phyloP scores from a whole-genome alignment of 352 stramenopile species.

The Pythium oligandrum region DNA sequence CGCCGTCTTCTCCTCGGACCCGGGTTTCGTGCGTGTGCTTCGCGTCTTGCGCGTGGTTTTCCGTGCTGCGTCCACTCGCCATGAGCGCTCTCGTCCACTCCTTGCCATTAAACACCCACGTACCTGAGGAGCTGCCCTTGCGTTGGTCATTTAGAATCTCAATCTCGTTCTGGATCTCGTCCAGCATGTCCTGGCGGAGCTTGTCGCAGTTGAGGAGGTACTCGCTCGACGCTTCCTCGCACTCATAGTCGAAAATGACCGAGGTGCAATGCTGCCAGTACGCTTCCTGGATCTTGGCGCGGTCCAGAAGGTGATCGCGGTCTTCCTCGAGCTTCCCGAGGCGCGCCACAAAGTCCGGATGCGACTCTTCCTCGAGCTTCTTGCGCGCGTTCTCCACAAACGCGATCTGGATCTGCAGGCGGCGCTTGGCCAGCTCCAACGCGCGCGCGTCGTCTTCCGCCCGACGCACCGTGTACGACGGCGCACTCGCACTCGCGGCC shows the following conservation, averaged over 20 bases:
- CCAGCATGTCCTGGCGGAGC: constrained; percentile 78
- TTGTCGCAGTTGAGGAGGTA: constrained; percentile 74
- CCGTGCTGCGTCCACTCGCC: constrained; percentile 25
- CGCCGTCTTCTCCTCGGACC: constrained; percentile 24
- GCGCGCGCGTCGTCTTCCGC: constrained; percentile 16
- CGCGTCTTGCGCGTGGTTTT: constrained; percentile 74
- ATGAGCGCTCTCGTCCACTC: constrained; percentile 4
- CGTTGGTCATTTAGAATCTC: constrained; percentile 75
- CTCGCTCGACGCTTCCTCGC: constrained; percentile 72
- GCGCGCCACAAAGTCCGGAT: constrained; percentile 57
- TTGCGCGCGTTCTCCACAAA: constrained; percentile 60
- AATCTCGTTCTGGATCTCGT: constrained; percentile 85
- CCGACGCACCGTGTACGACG: neutral
- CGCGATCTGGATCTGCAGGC: constrained; percentile 60
- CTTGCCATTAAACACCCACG: constrained; percentile 4
- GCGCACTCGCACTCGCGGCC: no score
- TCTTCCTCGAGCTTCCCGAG: constrained; percentile 39
- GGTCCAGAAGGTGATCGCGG: constrained; percentile 35
- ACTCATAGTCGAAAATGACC: constrained; percentile 80
- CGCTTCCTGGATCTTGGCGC: constrained; percentile 37
- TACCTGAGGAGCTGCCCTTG: constrained; percentile 47
- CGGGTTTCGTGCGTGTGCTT: constrained; percentile 59
- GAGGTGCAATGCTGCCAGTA: constrained; percentile 55
- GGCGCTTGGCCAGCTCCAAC: constrained; percentile 12
- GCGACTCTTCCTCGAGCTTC: constrained; percentile 58